Evolutionary conservation across 2,329 filamentous ascomycete species (phyloP), one percentile per base, ranked within the genome.

Genomic region (Fusarium tjaetaba): DNA sequence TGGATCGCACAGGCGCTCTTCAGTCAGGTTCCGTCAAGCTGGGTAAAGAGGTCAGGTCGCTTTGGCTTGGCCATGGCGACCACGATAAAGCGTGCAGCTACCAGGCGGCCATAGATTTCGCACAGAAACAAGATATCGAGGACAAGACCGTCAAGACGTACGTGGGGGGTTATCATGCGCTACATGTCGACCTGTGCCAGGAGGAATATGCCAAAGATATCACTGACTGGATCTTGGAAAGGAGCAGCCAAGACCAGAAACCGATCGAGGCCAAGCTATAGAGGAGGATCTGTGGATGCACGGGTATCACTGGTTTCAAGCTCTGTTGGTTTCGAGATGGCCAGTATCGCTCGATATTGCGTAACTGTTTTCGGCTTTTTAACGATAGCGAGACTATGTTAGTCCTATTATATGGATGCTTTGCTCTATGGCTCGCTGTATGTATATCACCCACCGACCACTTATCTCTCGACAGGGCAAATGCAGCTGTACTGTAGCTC

Each of bases 1-100:
- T 98, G 72, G 94, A 97, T 80, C 89, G 95, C 32, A 92, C 92
- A 3, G 83, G 83, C 10, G 86, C 86, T 60, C 82, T 97, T 69
- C 83, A 89, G 10, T 83, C 81, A 11, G 92, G 91, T 6, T 86
- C 84, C 57, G 82, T 90, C 36, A 83, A 77, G 73, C 81, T 90
- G 79, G 80, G 88, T 81, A 80, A 84, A 30, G 80, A 83, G n/a
- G 88, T 94, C 61, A 88, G 84, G 70, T 88, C 89, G 58, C 79
- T 98, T 32, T 92, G 92, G 86, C 81, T 97, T 36, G 88, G 89
- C 0, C 94, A 97, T 82, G 95, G 95, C 13, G 93, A 91, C n/a
- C 86, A 80, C 7, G 95, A 98, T 81, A 86, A 86, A 77, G 88
- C 92, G 36, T 92, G 92, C 51, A 90, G 89, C 80, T 93, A 89